Evolutionary conservation across 108 stramenopile species (phyloP).

Genomic region (Nannochloropsis gaditana): DNA sequence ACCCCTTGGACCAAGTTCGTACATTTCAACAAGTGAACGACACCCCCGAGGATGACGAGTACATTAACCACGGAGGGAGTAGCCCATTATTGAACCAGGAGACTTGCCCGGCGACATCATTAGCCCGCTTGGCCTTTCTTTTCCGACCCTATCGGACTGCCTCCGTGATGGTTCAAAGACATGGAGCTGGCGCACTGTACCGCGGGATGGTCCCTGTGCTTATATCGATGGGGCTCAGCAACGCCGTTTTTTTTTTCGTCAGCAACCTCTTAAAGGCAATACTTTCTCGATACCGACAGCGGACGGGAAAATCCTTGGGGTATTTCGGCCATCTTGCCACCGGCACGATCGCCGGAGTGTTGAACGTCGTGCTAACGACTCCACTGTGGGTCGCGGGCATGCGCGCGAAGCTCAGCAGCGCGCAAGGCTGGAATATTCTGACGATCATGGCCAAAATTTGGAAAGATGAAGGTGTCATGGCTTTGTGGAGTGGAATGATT

Average conservation of each 20-base stretch:
- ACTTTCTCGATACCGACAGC: not conserved
- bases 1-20: constrained; percentile 48
- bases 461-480: constrained; percentile 53
- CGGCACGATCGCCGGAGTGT: constrained; percentile 52
- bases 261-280: constrained; percentile 35
- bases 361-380: constrained; percentile 60
- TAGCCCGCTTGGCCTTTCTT: not conserved
- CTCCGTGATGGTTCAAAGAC: not conserved
- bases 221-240: constrained; percentile 40
- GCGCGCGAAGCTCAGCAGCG: constrained; percentile 56
- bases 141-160: not conserved
- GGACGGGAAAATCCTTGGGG: not conserved
- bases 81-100: constrained; percentile 4
- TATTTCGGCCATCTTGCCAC: constrained; percentile 15
- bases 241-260: constrained; percentile 47
- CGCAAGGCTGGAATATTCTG: constrained; percentile 29
- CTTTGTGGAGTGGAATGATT: constrained; percentile 60
- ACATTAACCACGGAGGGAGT: not conserved
- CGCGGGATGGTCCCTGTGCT: constrained; percentile 22
- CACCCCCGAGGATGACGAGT: not conserved
- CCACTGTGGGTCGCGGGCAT: constrained; percentile 65
- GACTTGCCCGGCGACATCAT: not conserved
- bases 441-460: constrained; percentile 40
- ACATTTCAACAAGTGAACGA: constrained; percentile 32
- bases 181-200: not conserved